phyloP scores from a whole-genome alignment of 306 rosid species.

The Cyclanthera cordifolia region DNA sequence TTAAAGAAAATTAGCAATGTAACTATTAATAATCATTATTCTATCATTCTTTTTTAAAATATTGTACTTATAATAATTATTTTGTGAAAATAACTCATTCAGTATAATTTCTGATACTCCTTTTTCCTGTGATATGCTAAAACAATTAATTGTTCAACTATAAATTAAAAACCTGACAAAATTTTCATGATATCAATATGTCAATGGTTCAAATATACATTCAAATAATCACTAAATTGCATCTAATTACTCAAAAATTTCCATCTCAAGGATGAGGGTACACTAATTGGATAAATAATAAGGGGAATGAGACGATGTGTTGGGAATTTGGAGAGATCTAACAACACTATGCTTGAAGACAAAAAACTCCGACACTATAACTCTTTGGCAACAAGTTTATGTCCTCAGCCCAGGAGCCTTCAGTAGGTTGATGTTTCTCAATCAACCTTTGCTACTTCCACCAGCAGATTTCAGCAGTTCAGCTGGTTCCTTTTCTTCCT shows the following conservation, averaged over 20 bases:
- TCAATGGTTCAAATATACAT: background rate
- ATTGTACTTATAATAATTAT: too few species aligned
- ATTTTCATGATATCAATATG: background rate
- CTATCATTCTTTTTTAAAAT: too few species aligned
- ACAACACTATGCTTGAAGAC: too few species aligned
- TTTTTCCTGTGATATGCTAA: background rate
- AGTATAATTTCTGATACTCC: background rate
- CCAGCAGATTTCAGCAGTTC: slow-evolving; percentile 49
- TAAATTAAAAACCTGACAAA: background rate
- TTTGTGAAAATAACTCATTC: too few species aligned
- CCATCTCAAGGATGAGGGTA: background rate
- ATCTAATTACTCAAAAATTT: background rate
- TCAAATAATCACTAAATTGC: background rate
- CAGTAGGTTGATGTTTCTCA: slow-evolving; percentile 52
- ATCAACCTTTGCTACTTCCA: slow-evolving; percentile 67
- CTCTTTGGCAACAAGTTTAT: background rate
- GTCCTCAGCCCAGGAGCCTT: slow-evolving; percentile 41
- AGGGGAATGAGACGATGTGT: background rate
- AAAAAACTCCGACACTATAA: too few species aligned
- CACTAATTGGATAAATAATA: background rate
- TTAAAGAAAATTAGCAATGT: too few species aligned
- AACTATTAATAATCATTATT: too few species aligned
- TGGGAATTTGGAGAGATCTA: background rate
- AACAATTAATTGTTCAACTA: background rate
- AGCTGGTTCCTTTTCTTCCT: slow-evolving; percentile 36